Base-by-base conservation (phyloP, 1,284 basidiomycete genomes). In the Fomitiporia mediterranea region DNA sequence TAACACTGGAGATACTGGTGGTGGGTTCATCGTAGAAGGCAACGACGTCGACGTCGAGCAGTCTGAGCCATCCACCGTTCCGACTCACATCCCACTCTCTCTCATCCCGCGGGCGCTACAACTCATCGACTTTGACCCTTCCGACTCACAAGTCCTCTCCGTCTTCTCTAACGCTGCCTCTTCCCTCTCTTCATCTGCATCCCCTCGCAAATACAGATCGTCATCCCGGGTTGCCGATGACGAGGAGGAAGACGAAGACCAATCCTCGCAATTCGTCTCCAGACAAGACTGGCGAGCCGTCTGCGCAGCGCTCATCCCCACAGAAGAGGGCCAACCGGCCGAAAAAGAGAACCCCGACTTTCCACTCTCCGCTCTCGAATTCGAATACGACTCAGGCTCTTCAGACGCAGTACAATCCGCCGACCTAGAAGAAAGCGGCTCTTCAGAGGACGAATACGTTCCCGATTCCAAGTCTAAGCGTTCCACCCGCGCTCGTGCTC, bases 241-340 rank as follows among this genome's bases (percentile, higher is more conserved):
- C 37, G 59, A 53, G 8, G 66, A 69, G 0, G 48, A 46, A 4
- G 64, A 62, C 9, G 52, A 49, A 5, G 65, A 57, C 21, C 58
- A 63, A 44, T 53, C 63, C 28, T 57, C 55, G 62, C 23, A 51
- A 19, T 38, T 44, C 9, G 78, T 89, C 23, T 78, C 73, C 60
- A 71, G 75, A 49, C 80, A 81, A 37, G 87, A 89, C 64, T 90
- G 85, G 85, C 76, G 84, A 35, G 76, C 85, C 15, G 83, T 90
- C 6, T 90, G 88, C 65, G 79, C 83, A 11, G 83, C 83, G 1
- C 69, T 90, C 2, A 46, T 71, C 89, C 5, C 81, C 81, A 59
- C 72, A 65, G 19, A 48, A 49, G 6, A 64, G 65, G 17, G 66
- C 66, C 30, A 51, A 27, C 28, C 30, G 27, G 63, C 62, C 39